Conservation (phyloP, 352 stramenopile species). For the Globisporangium paroecandrum region DNA sequence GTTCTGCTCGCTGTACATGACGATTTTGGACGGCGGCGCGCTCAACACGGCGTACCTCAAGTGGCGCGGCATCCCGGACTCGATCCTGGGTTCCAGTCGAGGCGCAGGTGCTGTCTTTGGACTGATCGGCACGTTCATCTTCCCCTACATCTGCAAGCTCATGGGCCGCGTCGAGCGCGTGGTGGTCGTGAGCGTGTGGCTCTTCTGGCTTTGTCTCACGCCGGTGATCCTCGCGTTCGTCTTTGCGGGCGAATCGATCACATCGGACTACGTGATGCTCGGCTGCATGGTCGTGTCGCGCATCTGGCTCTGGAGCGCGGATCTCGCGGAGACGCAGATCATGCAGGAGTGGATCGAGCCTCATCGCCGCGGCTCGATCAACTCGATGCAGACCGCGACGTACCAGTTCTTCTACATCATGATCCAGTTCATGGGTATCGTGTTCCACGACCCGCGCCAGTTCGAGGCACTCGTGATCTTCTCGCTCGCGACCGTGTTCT, state of each 20-base stretch:
- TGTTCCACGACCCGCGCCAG: slow-evolving; percentile 49
- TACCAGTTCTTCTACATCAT: slow-evolving; percentile 66
- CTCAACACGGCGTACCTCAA: slow-evolving; percentile 62
- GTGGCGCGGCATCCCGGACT: slow-evolving; percentile 52
- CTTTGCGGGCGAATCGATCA: slow-evolving; percentile 33
- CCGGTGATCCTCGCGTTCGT: slow-evolving; percentile 41
- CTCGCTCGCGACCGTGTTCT: slow-evolving; percentile 41
- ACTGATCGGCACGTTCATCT: slow-evolving; percentile 47
- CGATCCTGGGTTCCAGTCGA: slow-evolving; percentile 39
- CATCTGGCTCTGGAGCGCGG: slow-evolving; percentile 51
- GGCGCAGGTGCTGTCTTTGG: slow-evolving; percentile 45
- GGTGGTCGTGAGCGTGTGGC: slow-evolving; percentile 51
- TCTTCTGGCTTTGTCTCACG: slow-evolving; percentile 54
- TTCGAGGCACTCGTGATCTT: slow-evolving; percentile 59
- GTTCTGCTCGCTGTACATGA: slow-evolving; percentile 59
- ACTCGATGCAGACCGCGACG: slow-evolving; percentile 61
- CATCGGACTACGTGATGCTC: slow-evolving; percentile 58
- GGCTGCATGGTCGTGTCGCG: slow-evolving; percentile 46
- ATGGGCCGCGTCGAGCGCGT: slow-evolving; percentile 42
- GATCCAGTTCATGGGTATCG: slow-evolving; percentile 43
- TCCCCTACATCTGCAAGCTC: slow-evolving; percentile 27
- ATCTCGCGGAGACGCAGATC: slow-evolving; percentile 66
- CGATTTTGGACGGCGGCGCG: slow-evolving; percentile 39
- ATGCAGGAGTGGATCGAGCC: slow-evolving; percentile 35
- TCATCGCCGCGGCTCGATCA: slow-evolving; percentile 47